Evolutionary conservation across 2,329 filamentous ascomycete genomes (phyloP).

Genomic region (Colletotrichum spaethianum): DNA sequence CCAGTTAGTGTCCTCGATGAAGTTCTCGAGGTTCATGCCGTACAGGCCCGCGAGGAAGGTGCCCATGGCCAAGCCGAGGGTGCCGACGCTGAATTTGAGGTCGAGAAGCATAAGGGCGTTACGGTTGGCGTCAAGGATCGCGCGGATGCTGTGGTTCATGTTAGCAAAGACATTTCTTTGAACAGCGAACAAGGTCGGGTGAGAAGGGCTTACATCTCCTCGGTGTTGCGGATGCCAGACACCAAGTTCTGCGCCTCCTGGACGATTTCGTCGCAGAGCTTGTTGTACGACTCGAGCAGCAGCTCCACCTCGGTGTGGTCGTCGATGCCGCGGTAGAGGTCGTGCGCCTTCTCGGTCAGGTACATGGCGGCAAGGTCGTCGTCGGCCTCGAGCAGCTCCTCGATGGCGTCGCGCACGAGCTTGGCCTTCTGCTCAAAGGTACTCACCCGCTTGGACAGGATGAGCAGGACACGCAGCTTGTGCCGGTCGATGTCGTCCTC

Average conservation of each 20-base stretch:
- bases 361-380: constrained; percentile 98
- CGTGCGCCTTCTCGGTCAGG: constrained; percentile 86
- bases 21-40: constrained; percentile 99
- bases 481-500: constrained; percentile 98
- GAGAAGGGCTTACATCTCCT: constrained; percentile 85
- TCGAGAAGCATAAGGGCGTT: constrained; percentile 98
- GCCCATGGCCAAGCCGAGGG: constrained; percentile 92
- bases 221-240: constrained; percentile 95
- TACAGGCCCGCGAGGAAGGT: constrained; percentile 99
- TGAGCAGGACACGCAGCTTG: constrained; percentile 90
- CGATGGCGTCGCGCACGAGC: constrained; percentile 92
- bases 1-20: constrained; percentile 92
- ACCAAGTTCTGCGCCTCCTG: constrained; percentile 95
- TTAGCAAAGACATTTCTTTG: constrained; percentile 42
- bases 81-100: constrained; percentile 95
- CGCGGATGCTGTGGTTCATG: constrained; percentile 78
- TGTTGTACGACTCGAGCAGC: constrained; percentile 96
- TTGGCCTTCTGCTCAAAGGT: constrained; percentile 98
- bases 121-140: constrained; percentile 97
- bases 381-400: constrained; percentile 95
- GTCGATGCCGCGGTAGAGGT: constrained; percentile 80
- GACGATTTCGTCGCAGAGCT: constrained; percentile 97
- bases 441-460: constrained; percentile 94
- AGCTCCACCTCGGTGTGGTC: constrained; percentile 98
- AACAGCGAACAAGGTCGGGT: constrained; percentile 11